Percentiles rank a stretch among this genome's conserved stretches.
phyloP scores from a whole-genome alignment of 306 rosid species.

The Leucaena leucocephala region DNA sequence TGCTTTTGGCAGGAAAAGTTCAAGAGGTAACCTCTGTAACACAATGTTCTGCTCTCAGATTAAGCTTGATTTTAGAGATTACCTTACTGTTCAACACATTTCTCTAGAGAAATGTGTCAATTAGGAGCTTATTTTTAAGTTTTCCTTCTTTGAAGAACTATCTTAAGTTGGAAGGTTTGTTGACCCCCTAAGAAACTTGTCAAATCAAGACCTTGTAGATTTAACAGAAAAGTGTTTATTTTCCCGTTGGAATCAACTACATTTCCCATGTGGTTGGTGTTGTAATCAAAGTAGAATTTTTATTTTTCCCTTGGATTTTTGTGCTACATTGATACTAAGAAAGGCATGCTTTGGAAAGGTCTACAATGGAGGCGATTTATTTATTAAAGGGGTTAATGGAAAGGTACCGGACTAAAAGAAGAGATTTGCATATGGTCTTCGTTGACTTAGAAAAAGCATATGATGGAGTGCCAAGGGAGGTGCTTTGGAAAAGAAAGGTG shows the following conservation, averaged over 20 bases:
- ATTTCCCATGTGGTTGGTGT: not conserved
- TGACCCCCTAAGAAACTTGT: not conserved
- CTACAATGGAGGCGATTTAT: no score
- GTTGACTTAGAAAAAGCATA: no score
- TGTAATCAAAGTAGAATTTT: constrained; percentile 9
- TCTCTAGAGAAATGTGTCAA: not conserved
- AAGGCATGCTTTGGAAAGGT: no score
- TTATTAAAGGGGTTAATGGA: no score
- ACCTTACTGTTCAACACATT: not conserved
- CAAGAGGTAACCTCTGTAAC: not conserved
- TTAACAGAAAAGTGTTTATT: no score
- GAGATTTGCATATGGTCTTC: no score
- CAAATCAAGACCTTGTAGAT: not conserved
- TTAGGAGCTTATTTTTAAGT: not conserved
- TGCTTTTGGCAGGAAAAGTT: not conserved
- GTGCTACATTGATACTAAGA: not conserved
- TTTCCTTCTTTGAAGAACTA: not conserved
- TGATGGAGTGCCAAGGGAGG: no score
- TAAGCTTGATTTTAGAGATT: not conserved
- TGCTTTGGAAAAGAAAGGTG: no score
- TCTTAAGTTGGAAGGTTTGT: not conserved
- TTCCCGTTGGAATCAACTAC: not conserved
- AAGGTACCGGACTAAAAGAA: no score
- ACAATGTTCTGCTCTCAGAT: not conserved
- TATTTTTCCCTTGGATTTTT: constrained; percentile 5